Evolutionary conservation across 106 monocot genomes (phyloP).

Genomic region (Allium fistulosum): DNA sequence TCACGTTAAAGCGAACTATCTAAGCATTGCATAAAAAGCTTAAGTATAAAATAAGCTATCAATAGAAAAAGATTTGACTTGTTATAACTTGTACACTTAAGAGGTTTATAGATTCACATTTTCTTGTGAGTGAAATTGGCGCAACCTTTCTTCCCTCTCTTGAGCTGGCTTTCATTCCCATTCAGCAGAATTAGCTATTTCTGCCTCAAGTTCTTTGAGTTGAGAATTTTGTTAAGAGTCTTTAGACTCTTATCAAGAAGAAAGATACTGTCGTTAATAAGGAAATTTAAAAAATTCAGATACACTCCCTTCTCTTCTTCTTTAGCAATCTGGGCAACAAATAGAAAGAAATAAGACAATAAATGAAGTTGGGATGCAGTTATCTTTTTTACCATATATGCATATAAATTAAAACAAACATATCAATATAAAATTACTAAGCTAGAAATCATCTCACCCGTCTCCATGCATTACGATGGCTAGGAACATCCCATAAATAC

Average conservation of each 20-base stretch:
- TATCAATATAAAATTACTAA: not conserved
- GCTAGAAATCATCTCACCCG: constrained; percentile 29
- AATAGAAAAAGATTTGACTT: not conserved
- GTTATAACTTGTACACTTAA: not conserved
- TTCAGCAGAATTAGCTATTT: constrained; percentile 75
- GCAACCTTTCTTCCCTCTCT: constrained; percentile 93
- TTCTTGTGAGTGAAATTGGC: constrained; percentile 68
- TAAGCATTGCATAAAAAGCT: constrained; percentile 20
- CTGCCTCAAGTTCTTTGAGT: constrained; percentile 92
- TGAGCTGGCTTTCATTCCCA: constrained; percentile 84
- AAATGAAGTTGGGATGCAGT: not conserved
- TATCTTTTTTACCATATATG: not conserved
- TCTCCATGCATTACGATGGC: constrained; percentile 80
- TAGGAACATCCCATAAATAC: constrained; percentile 91
- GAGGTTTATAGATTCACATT: constrained; percentile 42
- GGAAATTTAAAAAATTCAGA: constrained; percentile 93
- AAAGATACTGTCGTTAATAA: constrained; percentile 97
- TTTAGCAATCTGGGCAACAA: constrained; percentile 68
- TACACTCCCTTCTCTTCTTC: constrained; percentile 99
- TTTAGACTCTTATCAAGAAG: constrained; percentile 92
- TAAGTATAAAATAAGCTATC: not conserved
- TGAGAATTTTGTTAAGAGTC: constrained; percentile 97
- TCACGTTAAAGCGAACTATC: constrained; percentile 94
- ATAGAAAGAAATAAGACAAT: constrained; percentile 4
- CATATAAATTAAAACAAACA: not conserved